Conservation (phyloP, 495 filamentous ascomycete genomes). For the Aspergillus cristatus region DNA sequence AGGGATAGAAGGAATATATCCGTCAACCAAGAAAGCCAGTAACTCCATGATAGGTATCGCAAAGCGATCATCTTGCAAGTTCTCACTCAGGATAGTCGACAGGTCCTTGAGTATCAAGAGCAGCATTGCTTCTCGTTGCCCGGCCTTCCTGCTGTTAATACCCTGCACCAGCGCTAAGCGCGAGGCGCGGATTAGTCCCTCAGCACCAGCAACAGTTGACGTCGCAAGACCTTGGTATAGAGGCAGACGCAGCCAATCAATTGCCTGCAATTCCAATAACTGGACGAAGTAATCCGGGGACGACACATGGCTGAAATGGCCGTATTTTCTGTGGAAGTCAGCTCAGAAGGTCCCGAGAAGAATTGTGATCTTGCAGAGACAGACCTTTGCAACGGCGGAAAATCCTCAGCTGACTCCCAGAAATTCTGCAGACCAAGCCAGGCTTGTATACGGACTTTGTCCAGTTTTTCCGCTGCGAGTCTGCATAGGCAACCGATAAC, state of each 20-base stretch:
- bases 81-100: constrained; percentile 31
- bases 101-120: constrained; percentile 33
- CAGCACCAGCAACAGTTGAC: constrained; percentile 75
- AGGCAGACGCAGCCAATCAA: constrained; percentile 31
- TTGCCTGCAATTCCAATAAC: constrained; percentile 25
- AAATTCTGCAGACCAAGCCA: constrained; percentile 35
- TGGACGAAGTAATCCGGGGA: constrained; percentile 35
- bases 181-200: constrained; percentile 66
- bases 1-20: constrained; percentile 15
- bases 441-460: constrained; percentile 71
- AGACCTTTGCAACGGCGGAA: constrained; percentile 29
- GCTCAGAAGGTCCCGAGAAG: background rate
- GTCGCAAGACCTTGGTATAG: constrained; percentile 70
- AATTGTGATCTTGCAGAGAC: background rate
- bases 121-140: constrained; percentile 20
- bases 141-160: constrained; percentile 28
- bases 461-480: constrained; percentile 77
- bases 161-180: constrained; percentile 56
- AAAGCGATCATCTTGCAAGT: constrained; percentile 55
- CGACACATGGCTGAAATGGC: constrained; percentile 38
- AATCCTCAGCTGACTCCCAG: constrained; percentile 25
- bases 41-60: constrained; percentile 68
- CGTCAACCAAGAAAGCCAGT: constrained; percentile 60
- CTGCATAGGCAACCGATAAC: constrained; percentile 47
- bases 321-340: constrained; percentile 30